Evolutionary conservation across 805 yeast species (phyloP).

Genomic region (Candida berthetii): DNA sequence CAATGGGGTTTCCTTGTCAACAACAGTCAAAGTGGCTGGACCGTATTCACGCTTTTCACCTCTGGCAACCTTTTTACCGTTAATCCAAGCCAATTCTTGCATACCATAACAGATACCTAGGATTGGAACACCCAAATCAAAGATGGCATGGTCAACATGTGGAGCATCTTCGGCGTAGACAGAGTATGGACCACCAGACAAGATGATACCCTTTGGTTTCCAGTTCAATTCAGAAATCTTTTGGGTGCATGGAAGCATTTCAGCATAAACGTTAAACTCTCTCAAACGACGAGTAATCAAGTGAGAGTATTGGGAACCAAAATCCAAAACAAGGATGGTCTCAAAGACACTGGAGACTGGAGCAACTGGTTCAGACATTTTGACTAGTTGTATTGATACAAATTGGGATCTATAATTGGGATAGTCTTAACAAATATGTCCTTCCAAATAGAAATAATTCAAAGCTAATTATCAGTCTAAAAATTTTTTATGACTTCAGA

Average conservation of each 20-base stretch:
- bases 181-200: constrained; percentile 97
- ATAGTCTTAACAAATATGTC: too few species aligned
- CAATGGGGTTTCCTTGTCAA: constrained; percentile 59
- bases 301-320: constrained; percentile 98
- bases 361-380: constrained; percentile 21
- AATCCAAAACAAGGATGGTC: constrained; percentile 95
- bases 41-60: constrained; percentile 99
- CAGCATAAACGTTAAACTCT: constrained; percentile 97
- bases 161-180: constrained; percentile 95
- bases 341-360: constrained; percentile 87
- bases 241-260: constrained; percentile 99
- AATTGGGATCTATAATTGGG: too few species aligned
- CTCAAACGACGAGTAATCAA: constrained; percentile 94
- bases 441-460: too few species aligned
- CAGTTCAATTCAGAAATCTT: constrained; percentile 86
- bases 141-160: constrained; percentile 92
- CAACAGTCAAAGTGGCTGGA: constrained; percentile 82
- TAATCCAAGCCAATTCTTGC: constrained; percentile 98
- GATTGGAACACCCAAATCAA: constrained; percentile 87
- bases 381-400: not conserved
- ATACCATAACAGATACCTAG: constrained; percentile 98
- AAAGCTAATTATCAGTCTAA: too few species aligned
- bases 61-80: constrained; percentile 85
- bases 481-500: not conserved
- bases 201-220: constrained; percentile 94